Base-by-base conservation (phyloP, 2,329 filamentous ascomycete species). In the Neofusicoccum parvum region DNA sequence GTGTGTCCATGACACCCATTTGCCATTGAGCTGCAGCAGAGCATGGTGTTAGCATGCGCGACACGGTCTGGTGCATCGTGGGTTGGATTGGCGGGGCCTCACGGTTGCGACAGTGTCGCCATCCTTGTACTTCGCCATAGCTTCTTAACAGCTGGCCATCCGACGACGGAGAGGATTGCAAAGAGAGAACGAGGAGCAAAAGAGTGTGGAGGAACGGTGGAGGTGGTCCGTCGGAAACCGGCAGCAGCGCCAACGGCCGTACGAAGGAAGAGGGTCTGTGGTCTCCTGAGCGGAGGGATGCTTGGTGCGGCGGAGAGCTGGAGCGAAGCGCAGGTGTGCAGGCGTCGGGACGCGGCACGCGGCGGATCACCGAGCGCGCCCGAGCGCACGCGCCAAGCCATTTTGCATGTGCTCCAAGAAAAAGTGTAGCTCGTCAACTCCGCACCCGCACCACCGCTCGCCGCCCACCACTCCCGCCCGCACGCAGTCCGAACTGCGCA, bases 1-100 rank as follows among this genome's bases (percentile, higher is more conserved):
- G 81, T 99, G 95, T 69, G 88, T 80, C 87, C 91, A 96, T 67
- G 93, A 92, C 70, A 99, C 85, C 92, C 92, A 97, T 84, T 90
- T 90, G 70, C 92, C 95, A 76, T 90, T 94, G 75, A 99, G 77
- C 86, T 88, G 69, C 62, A n/a, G 15, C 17, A 54, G 10, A 48
- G 4, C 12, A 11, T 3, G 11, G 7, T 12, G 15, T 60, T 32
- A 60, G 43, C 32, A 39, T 5, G 7, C 14, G 43, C 43, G 43
- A 37, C 56, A n/a, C 32, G 11, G 23, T 15, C 6, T 20, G 17
- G 37, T 10, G 27, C 23, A 27, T 23, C 36, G 27, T 10, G 11
- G 60, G 59, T 27, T 41, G 20, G 43, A 45, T 17, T 2, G 27
- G 39, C 45, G 27, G 62, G 66, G 46, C 75, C 83, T 72, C 79